These are phyloP conservation scores for Penicillium sp. DNA, from an alignment of 2,329 filamentous ascomycete species.

Conservation along the genomic window DNA sequence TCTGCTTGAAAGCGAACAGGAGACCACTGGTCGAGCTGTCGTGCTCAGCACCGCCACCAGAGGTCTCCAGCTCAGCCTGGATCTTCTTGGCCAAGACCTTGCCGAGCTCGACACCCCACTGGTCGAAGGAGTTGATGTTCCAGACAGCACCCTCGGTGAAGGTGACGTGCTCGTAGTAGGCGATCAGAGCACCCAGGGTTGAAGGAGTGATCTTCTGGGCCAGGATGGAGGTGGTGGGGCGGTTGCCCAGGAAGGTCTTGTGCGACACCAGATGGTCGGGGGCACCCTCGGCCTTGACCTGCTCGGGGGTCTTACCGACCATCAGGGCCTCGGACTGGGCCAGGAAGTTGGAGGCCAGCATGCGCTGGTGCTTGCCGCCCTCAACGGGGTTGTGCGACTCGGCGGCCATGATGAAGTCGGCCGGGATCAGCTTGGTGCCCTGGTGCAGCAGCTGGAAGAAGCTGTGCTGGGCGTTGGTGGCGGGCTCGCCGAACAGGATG, in stretches of 20 bases:
- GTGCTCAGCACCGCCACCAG: conserved; percentile 69
- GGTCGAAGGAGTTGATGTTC: conserved; percentile 99
- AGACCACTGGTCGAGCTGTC: conserved; percentile 86
- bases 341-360: conserved; percentile 53
- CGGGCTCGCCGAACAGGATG: conserved; percentile 95
- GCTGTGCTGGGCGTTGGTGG: conserved; percentile 98
- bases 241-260: conserved; percentile 98
- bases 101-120: conserved; percentile 98
- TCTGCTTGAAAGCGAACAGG: conserved; percentile 89
- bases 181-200: conserved; percentile 90
- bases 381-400: conserved; percentile 96
- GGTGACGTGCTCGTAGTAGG: conserved; percentile 98
- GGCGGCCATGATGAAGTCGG: conserved; percentile 95
- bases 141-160: conserved; percentile 97
- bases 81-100: conserved; percentile 96
- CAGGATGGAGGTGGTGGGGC: conserved; percentile 92
- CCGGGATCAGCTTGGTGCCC: conserved; percentile 96
- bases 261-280: conserved; percentile 71
- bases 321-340: conserved; percentile 51
- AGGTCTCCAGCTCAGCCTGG: conserved; percentile 74
- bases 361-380: conserved; percentile 85
- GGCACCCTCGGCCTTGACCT: conserved; percentile 49
- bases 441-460: conserved; percentile 99
- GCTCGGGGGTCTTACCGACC: conserved; percentile 53
- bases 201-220: conserved; percentile 91